Evolutionary conservation across 2,329 filamentous ascomycete species (phyloP).

Genomic region (Sordariomycetes sp.): DNA sequence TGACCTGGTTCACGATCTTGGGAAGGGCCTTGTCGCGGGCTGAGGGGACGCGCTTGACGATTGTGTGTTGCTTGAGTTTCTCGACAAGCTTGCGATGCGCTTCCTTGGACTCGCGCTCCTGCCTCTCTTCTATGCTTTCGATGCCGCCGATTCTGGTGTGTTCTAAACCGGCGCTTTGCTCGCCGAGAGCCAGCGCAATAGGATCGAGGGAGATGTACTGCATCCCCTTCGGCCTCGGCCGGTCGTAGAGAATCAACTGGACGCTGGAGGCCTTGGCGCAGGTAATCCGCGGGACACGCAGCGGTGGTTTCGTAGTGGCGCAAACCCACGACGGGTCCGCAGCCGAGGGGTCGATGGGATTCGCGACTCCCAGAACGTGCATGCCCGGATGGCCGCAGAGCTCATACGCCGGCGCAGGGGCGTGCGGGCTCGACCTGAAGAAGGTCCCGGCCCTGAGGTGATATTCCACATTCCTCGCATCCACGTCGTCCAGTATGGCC

Average conservation of each 20-base stretch:
- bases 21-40: constrained; percentile 75
- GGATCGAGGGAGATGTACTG: constrained; percentile 91
- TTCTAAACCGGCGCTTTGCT: constrained; percentile 45
- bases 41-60: constrained; percentile 66
- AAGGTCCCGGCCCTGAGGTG: constrained; percentile 77
- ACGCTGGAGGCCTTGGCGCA: constrained; percentile 65
- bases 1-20: constrained; percentile 84
- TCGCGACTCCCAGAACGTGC: constrained; percentile 78
- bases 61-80: constrained; percentile 82
- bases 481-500: constrained; percentile 80
- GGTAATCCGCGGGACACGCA: constrained; percentile 59
- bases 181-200: constrained; percentile 76
- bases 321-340: constrained; percentile 62
- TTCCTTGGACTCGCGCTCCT: constrained; percentile 47
- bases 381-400: constrained; percentile 76
- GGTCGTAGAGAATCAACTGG: constrained; percentile 82
- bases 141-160: constrained; percentile 33
- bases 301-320: constrained; percentile 42
- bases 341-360: constrained; percentile 42
- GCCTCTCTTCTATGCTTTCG: constrained; percentile 64
- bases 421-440: constrained; percentile 72
- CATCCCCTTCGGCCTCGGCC: constrained; percentile 80
- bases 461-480: constrained; percentile 81
- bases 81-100: constrained; percentile 62
- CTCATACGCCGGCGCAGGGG: constrained; percentile 70